Base-by-base conservation (phyloP, 352 stramenopile genomes). In the Thalassiosira oceanica region DNA sequence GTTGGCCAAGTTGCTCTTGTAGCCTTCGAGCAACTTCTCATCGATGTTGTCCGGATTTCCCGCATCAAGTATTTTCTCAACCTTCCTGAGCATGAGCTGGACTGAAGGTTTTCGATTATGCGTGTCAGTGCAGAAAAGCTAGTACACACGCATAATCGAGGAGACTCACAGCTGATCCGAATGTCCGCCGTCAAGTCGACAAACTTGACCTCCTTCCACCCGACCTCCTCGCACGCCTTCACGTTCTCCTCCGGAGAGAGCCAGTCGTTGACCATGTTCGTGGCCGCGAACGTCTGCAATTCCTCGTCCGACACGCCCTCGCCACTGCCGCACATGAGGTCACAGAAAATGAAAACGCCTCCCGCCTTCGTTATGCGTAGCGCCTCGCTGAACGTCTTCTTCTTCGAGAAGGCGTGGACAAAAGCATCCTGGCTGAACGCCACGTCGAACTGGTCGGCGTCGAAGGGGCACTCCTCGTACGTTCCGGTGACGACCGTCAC, bases 191-290 rank as follows among this genome's bases (percentile, higher is more conserved):
- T 85, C 6, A 66, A 63, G 52, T 85, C 70, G 31, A 85, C 62
- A 44, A 79, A 81, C 35, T 61, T 55, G 0, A 82, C 75, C 52
- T 85, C 71, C 2, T 27, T 55, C 75, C 75, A 85, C 23, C 80
- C 80, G 6, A 63, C 77, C 15, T 61, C 58, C n/a, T 49, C 33
- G 15, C 64, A 64, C 1, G 61, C 44, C 39, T 74, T 46, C n/a
- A 78, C 62, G 36, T 70, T 79, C 48, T 86, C 55, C 15, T 57
- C 55, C 3, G 80, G 77, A 26, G 55, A 76, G 6, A 76, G 41
- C 65, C 79, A 83, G 49, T 80, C 69, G 50, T 81, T 76, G 13
- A 86, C 75, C 33, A 67, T 69, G 46, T 88, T 71, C 16, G 74
- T 80, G 2, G 62, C 61, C 0, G 72, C 74, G 63, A 85, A 78